Base-by-base conservation (phyloP, 2,329 filamentous ascomycete genomes). In the Aspergillus spinulosporus region DNA sequence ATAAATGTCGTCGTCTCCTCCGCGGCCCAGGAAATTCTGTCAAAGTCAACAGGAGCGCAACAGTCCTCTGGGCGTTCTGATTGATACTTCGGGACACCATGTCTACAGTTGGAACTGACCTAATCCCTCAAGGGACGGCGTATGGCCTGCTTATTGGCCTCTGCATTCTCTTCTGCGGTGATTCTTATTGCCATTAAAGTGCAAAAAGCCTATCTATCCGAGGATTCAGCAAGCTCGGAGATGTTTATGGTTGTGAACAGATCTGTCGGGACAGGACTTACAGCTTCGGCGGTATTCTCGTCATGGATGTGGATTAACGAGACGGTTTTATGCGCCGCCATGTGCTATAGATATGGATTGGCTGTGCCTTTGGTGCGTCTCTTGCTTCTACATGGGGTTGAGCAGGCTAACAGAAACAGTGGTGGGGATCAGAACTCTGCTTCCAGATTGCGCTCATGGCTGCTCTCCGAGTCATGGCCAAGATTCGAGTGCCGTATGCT, bases 381-480 rank as follows among this genome's bases (percentile, higher is more conserved):
- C 14, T 42, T 5, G 1, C 14, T 15, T 21, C 2, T 11, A 36
- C 15, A 28, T 28, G 34, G 2, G 5, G 11, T 12, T 14, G 7
- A 15, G 6, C 42, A 29, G 29, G 37, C 60, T 53, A 52, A 52
- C 7, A 12, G n/a, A 2, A 5, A 12, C 49, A 72, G 64, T 74
- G 71, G 72, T 74, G 69, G 68, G 71, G 67, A 42, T 68, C 68
- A 47, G 75, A 73, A 6, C 70, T 76, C 8, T 76, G 69, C 39
- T 80, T 80, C 49, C 76, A 81, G 63, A 80, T 81, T 52, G 78
- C 78, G 4, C 65, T 81, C 34, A 80, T 82, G 75, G 77, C 78
- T 1, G 72, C 73, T 1, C 68, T 82, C 1, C 79, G 79, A 3
- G 77, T 82, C 5, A 64, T 80, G 44, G 76, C 76, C 9, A 82